Evolutionary conservation across 495 filamentous ascomycete genomes (phyloP).

Genomic region (Corynascus novoguineensis): DNA sequence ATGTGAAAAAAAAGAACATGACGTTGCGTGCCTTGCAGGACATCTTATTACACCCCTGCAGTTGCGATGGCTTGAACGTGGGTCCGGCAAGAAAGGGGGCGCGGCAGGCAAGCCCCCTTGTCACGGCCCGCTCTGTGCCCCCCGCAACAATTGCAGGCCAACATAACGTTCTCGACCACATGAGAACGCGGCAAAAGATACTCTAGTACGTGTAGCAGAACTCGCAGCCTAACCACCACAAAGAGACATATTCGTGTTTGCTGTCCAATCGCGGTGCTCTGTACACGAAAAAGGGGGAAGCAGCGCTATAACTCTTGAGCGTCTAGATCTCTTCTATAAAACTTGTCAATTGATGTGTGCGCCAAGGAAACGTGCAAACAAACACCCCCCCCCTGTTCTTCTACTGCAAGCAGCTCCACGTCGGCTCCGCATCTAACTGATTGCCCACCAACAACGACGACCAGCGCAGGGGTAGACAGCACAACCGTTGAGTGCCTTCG

Average conservation of each 20-base stretch:
- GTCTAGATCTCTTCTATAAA: too few relatives aligned
- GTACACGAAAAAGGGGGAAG: too few relatives aligned
- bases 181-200: too few relatives aligned
- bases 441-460: constrained; percentile 5
- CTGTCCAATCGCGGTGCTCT: too few relatives aligned
- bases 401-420: constrained; percentile 1
- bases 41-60: background rate
- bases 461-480: constrained; percentile 4
- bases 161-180: background rate
- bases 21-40: background rate
- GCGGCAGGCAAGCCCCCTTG: background rate
- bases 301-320: too few relatives aligned
- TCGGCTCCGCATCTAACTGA: constrained; percentile 11
- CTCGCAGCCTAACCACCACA: too few relatives aligned
- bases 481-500: background rate
- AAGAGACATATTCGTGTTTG: too few relatives aligned
- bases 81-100: background rate
- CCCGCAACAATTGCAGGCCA: background rate
- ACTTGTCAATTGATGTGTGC: background rate
- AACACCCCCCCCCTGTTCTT: constrained; percentile 6
- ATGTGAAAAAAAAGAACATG: background rate
- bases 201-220: too few relatives aligned
- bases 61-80: background rate
- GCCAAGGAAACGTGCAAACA: constrained; percentile 12
- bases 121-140: background rate